Evolutionary conservation across 306 rosid species (phyloP), one percentile per base, ranked within the genome.

Genomic region (Astragalus glycyphyllos): DNA sequence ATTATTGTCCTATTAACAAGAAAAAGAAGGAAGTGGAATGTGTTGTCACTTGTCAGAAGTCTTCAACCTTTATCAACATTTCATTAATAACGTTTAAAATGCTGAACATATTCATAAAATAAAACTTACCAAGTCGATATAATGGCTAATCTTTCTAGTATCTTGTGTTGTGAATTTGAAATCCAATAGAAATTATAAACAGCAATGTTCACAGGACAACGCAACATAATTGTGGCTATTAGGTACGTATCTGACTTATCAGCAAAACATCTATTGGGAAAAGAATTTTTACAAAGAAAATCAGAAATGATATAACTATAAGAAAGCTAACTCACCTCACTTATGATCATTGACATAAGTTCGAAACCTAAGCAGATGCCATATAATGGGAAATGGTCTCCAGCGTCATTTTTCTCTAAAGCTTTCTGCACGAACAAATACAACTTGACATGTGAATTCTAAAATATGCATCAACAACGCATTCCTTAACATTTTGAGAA

Each of bases 331-430:
- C 37, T 80, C 80, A 89, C 97, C 89, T 84, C 42, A 84, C 92
- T 93, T 77, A 93, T 13, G 34, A 90, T 75, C 90, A 87, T 86
- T 58, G 90, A 17, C 53, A 88, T 14, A 72, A 93, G 82, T 76
- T 93, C 94, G 63, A 90, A 90, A 69, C 97, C 98, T 75, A 93
- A 83, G 89, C 96, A 85, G 69, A 80, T 71, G 67, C 81, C 94
- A 53, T 87, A 85, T 17, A 87, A 48, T 29, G 98, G 98, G 79
- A 93, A 90, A 84, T 82, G 81, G 17, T 93, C 87, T 64, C 96
- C 94, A 5, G 79, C 97, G 11, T 93, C 97, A 79, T 93, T 93
- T 84, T 72, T 88, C 84, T 90, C 86, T 66, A 90, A 47, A 44
- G 85, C 68, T 84, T 79, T 86, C 98, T 90, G 88, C 87, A 84